A percentile compares a stretch with the other conserved stretches of the same genome.
These are phyloP conservation scores for Vitis vinifera DNA, from an alignment of 164 flowering plant genomes.

Conservation along the genomic window ASM3070453v1 NC_081808.1:1532001-1532500, in stretches of 20 bases:
- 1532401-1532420: conserved; percentile 61
- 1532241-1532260: neutral
- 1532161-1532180: too few species aligned
- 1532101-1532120: too few species aligned
- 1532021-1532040: too few species aligned
- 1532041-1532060: too few species aligned
- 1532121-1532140: too few species aligned
- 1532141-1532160: too few species aligned
- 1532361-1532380: conserved; percentile 87
- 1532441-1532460: conserved; percentile 43
- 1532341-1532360: conserved; percentile 86
- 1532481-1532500: too few species aligned
- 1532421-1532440: conserved; percentile 63
- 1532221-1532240: conserved; percentile 12
- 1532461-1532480: neutral
- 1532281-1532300: neutral
- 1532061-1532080: too few species aligned
- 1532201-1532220: neutral
- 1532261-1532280: neutral
- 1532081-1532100: too few species aligned
- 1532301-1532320: neutral
- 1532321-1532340: too few species aligned
- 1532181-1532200: too few species aligned
- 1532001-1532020: neutral
- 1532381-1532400: conserved; percentile 88